These are phyloP conservation scores for Berkeleyomyces basicola DNA, from an alignment of 2,329 filamentous ascomycete genomes.

Conservation along the genomic window DNA sequence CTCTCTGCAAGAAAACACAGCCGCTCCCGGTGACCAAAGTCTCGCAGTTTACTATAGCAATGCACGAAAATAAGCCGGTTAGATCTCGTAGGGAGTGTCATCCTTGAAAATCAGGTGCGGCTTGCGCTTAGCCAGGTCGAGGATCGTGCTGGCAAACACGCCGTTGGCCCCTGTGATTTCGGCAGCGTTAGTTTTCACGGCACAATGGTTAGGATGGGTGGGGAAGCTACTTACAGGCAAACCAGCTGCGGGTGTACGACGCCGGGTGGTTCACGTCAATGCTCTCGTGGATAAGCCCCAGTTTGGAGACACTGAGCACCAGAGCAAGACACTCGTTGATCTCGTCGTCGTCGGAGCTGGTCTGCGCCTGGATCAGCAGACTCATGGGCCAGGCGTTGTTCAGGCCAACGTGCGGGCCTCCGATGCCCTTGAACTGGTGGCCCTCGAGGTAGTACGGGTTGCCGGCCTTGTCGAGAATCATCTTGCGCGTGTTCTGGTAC, in stretches of 20 bases:
- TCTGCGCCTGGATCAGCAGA: slow-evolving; percentile 79
- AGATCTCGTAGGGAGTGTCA: slow-evolving; percentile 39
- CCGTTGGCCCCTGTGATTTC: slow-evolving; percentile 59
- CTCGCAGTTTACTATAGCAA: neutral
- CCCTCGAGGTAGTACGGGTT: slow-evolving; percentile 86
- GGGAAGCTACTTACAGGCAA: slow-evolving; percentile 46
- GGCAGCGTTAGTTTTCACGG: neutral
- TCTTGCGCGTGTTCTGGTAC: slow-evolving; percentile 74
- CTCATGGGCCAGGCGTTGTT: slow-evolving; percentile 95
- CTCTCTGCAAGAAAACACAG: too few species aligned
- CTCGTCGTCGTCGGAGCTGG: slow-evolving; percentile 65
- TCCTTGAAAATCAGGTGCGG: slow-evolving; percentile 68
- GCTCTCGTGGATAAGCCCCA: slow-evolving; percentile 83
- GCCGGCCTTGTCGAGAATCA: slow-evolving; percentile 53
- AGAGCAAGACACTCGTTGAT: slow-evolving; percentile 55
- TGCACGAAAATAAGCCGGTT: neutral
- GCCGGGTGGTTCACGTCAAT: slow-evolving; percentile 54
- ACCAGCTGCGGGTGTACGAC: slow-evolving; percentile 85
- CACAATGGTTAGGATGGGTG: neutral
- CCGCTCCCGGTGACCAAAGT: neutral
- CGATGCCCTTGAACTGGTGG: slow-evolving; percentile 66
- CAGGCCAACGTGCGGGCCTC: slow-evolving; percentile 66
- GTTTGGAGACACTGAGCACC: slow-evolving; percentile 57
- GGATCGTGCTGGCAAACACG: slow-evolving; percentile 80
- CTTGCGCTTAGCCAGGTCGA: slow-evolving; percentile 78